Conservation (phyloP, 2,329 filamentous ascomycete species). For the Zarea fungicola region DNA sequence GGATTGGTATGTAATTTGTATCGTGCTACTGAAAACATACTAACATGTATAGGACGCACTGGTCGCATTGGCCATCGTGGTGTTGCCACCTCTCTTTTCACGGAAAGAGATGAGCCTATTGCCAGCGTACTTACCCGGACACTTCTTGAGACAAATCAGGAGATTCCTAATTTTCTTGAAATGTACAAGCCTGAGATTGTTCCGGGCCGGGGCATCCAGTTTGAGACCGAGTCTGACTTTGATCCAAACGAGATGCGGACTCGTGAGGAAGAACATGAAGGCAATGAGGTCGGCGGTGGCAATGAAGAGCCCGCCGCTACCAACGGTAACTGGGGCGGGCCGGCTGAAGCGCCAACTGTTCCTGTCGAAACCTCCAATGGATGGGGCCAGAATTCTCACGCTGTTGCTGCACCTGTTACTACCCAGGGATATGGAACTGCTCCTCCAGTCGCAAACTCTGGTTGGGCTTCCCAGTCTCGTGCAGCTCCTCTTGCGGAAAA, state of each 20-base stretch:
- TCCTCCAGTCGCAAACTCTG: too few species aligned
- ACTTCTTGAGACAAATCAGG: slow-evolving; percentile 72
- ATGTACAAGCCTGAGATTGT: slow-evolving; percentile 54
- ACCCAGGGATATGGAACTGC: too few species aligned
- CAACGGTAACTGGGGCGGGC: background rate
- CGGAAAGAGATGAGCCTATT: slow-evolving; percentile 67
- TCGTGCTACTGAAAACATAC: slow-evolving; percentile 10
- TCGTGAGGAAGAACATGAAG: slow-evolving; percentile 19
- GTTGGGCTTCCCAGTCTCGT: too few species aligned
- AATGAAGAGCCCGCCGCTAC: background rate
- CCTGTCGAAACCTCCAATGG: background rate
- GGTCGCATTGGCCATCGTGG: slow-evolving; percentile 87
- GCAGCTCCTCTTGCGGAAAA: too few species aligned
- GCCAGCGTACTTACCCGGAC: slow-evolving; percentile 72
- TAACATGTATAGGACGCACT: slow-evolving; percentile 62
- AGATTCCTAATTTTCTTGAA: slow-evolving; percentile 76
- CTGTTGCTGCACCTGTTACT: too few species aligned
- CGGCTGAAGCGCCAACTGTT: background rate
- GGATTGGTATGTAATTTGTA: slow-evolving; percentile 63
- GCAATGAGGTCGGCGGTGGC: slow-evolving; percentile 16
- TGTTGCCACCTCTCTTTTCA: slow-evolving; percentile 84
- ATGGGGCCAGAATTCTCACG: background rate
- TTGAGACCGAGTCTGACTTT: slow-evolving; percentile 52
- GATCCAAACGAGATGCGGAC: slow-evolving; percentile 32
- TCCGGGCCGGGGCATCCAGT: slow-evolving; percentile 41